A percentile compares a stretch with the other conserved stretches of the same genome.
Evolutionary conservation across 2,329 filamentous ascomycete species (phyloP).

Genomic region (Exophiala phaeomuriformis): DNA sequence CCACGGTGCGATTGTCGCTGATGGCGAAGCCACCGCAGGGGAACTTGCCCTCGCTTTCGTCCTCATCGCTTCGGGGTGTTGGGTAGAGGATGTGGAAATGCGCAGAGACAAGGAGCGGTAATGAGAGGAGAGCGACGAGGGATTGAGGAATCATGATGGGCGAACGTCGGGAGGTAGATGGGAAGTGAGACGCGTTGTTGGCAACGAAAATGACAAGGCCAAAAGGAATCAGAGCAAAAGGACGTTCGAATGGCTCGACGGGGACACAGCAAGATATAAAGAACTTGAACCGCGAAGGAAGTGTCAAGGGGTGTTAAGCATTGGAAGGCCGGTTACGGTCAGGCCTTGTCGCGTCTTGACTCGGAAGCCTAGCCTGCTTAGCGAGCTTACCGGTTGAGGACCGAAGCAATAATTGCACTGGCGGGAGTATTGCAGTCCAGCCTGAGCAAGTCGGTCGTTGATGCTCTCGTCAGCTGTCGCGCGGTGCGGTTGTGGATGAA

Average conservation of each 20-base stretch:
- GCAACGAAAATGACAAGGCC: background rate
- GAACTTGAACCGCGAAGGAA: background rate
- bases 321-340: background rate
- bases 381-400: background rate
- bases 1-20: slow-evolving; percentile 42
- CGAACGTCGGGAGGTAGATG: background rate
- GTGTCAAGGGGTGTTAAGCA: background rate
- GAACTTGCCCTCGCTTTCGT: slow-evolving; percentile 41
- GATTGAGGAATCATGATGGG: slow-evolving; percentile 31
- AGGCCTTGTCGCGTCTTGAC: background rate
- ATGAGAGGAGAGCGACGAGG: slow-evolving; percentile 33
- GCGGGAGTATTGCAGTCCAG: too few species aligned
- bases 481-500: background rate
- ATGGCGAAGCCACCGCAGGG: slow-evolving; percentile 47
- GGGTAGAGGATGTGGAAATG: slow-evolving; percentile 52
- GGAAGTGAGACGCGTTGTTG: background rate
- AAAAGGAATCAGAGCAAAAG: too few species aligned
- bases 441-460: too few species aligned
- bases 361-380: background rate
- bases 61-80: slow-evolving; percentile 41
- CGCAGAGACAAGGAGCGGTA: slow-evolving; percentile 43
- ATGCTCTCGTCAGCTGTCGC: background rate
- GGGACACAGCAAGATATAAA: background rate
- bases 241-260: too few species aligned
- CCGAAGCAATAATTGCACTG: background rate